phyloP scores from a whole-genome alignment of 495 filamentous ascomycete species.

The Aspergillus mulundensis region DNA sequence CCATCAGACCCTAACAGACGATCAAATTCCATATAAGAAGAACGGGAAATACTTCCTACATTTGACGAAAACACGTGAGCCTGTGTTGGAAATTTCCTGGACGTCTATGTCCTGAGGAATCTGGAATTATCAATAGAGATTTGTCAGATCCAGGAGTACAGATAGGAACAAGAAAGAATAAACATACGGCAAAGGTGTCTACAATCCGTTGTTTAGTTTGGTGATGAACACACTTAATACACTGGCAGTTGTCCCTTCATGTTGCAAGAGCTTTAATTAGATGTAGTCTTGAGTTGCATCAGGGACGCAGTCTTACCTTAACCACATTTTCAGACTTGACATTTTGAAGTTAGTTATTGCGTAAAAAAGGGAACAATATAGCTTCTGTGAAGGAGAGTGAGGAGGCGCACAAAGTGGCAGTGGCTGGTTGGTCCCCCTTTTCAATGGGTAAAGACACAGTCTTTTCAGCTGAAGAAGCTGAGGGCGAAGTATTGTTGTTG shows the following conservation, averaged over 20 bases:
- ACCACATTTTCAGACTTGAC: conserved; percentile 17
- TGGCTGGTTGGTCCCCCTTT: background rate
- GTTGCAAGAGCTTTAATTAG: conserved; percentile 2
- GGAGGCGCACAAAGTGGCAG: background rate
- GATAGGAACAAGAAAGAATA: background rate
- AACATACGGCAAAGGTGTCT: conserved; percentile 63
- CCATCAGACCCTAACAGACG: conserved; percentile 40
- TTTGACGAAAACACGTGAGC: conserved; percentile 19
- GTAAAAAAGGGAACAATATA: background rate
- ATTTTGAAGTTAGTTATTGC: conserved; percentile 5
- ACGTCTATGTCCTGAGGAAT: conserved; percentile 52
- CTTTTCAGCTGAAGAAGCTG: no score
- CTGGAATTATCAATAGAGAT: conserved; percentile 19
- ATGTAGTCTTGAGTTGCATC: background rate
- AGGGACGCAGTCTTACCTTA: conserved; percentile 11
- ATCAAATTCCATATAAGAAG: conserved; percentile 19
- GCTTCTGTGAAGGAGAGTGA: background rate
- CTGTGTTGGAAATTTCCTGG: conserved; percentile 15
- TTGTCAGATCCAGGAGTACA: conserved; percentile 12
- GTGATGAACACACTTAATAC: conserved; percentile 65
- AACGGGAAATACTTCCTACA: conserved; percentile 23
- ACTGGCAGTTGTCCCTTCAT: conserved; percentile 77
- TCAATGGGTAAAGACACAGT: background rate
- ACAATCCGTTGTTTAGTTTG: conserved; percentile 71
- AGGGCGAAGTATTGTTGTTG: no score